Base-by-base conservation (phyloP, 495 filamentous ascomycete genomes). In the Xylaria grammica region DNA sequence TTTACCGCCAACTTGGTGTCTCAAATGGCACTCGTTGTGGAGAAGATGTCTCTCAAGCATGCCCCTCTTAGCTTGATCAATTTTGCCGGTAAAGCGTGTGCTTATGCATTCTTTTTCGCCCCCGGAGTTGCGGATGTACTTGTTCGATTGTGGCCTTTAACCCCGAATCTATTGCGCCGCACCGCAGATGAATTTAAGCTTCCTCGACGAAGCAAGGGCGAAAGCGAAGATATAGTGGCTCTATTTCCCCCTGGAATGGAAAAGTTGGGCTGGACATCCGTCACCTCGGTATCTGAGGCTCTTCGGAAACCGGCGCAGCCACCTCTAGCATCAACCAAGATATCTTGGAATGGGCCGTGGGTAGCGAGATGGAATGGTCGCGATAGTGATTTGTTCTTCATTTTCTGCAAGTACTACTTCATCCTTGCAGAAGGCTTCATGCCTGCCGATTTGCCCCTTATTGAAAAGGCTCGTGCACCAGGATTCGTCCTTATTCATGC, bases 101-200 rank as follows among this genome's bases (percentile, higher is more conserved):
- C 95, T 9, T 97, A 97, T 76, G 95, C 95, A 36, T 99, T 97
- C 77, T 96, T 95, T 72, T 98, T 97, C 74, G 95, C 92, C 42
- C 90, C 93, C 0, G 93, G 93, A 19, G 85, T 97, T 60, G 90
- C 93, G 40, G 94, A 97, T 69, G 86, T 94, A 42, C 81, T 98
- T 56, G 86, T 96, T 29, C 85, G 92, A 27, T 77, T 97, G 26
- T 97, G 94, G 95, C 86, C 86, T 44, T 80, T 90, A 32, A 85
- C 86, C 24, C 74, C 86, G 8, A 86, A 85, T 59, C 73, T 83
- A 30, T 81, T 96, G 67, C 87, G 90, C 61, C 87, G 92, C 40
- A 85, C 93, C 13, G 76, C 91, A 1, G 83, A 87, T 36, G 88
- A 90, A 63, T 86, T 90, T 62, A 78, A 80, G 11, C 70, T 88